Percentiles rank a stretch among this genome's conserved stretches.
Conservation (phyloP, 108 stramenopile species). For the Licmophora abbreviata region DNA sequence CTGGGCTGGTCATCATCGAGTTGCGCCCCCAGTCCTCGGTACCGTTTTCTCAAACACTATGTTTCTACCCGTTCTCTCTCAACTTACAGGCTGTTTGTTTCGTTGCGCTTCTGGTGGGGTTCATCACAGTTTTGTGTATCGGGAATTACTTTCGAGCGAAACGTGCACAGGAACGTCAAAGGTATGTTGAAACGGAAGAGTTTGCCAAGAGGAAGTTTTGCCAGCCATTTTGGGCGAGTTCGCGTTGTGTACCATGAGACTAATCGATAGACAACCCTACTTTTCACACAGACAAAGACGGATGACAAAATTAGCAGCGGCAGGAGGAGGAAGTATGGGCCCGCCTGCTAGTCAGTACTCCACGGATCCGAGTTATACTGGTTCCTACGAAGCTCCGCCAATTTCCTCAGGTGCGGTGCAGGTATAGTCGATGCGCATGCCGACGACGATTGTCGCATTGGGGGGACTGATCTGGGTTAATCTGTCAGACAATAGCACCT, state of each 20-base stretch:
- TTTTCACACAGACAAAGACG: too few relatives aligned
- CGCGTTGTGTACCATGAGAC: too few relatives aligned
- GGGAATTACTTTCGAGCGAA: conserved; percentile 87
- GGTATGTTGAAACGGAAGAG: conserved; percentile 45
- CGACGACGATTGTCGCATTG: too few relatives aligned
- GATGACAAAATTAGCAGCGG: too few relatives aligned
- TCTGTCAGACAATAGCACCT: too few relatives aligned
- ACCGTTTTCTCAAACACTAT: conserved; percentile 1
- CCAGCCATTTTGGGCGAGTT: conserved; percentile 22
- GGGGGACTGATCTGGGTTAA: too few relatives aligned
- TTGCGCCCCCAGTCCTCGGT: not conserved
- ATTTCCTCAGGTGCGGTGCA: too few relatives aligned
- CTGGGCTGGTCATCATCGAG: not conserved
- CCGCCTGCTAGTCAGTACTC: not conserved
- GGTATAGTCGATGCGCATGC: too few relatives aligned
- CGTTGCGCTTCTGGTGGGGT: conserved; percentile 77
- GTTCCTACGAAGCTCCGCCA: too few relatives aligned
- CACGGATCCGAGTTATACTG: too few relatives aligned
- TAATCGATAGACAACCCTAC: too few relatives aligned
- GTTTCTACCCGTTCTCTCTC: not conserved
- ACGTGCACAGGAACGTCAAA: conserved; percentile 81
- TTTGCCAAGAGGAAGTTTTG: conserved; percentile 20
- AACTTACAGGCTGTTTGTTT: conserved; percentile 61
- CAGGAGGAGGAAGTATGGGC: not conserved
- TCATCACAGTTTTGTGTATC: conserved; percentile 82